phyloP scores from a whole-genome alignment of 768 basidiomycete species.

The Suillus subluteus region DNA sequence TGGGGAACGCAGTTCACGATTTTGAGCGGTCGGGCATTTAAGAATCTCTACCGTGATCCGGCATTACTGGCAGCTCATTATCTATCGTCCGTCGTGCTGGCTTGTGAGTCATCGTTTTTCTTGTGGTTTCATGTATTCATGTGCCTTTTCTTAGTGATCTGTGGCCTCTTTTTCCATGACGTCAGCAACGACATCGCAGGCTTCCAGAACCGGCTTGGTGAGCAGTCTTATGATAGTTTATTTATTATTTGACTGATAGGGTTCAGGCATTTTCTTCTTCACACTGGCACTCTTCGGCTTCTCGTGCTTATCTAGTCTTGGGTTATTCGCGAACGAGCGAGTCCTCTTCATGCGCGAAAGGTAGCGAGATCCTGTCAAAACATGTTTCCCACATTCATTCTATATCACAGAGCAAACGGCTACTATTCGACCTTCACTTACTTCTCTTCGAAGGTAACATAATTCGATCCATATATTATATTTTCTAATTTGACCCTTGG shows the following conservation, averaged over 20 bases:
- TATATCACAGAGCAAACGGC: constrained; percentile 76
- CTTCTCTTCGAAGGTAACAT: constrained; percentile 84
- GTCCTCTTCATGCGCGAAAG: constrained; percentile 98
- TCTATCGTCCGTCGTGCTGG: constrained; percentile 78
- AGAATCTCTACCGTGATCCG: constrained; percentile 96
- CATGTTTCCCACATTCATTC: background rate
- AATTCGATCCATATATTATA: background rate
- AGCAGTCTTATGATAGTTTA: constrained; percentile 15
- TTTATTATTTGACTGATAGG: constrained; percentile 1
- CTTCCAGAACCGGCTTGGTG: constrained; percentile 93
- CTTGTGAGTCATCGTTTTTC: constrained; percentile 55
- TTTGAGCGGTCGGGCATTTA: constrained; percentile 94
- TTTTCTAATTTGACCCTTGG: constrained; percentile 4
- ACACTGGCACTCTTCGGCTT: constrained; percentile 96
- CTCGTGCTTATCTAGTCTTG: constrained; percentile 92
- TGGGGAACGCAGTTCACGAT: constrained; percentile 93
- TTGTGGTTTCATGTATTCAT: constrained; percentile 10
- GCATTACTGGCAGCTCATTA: constrained; percentile 92
- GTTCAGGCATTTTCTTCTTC: constrained; percentile 91
- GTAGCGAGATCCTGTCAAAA: constrained; percentile 38
- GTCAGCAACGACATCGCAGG: constrained; percentile 94
- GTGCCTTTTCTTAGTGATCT: constrained; percentile 60
- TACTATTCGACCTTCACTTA: constrained; percentile 98
- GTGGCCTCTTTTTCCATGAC: constrained; percentile 91
- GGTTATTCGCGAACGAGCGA: constrained; percentile 92